Conservation (phyloP, 495 filamentous ascomycete genomes). For the Penicillium turbatum region DNA sequence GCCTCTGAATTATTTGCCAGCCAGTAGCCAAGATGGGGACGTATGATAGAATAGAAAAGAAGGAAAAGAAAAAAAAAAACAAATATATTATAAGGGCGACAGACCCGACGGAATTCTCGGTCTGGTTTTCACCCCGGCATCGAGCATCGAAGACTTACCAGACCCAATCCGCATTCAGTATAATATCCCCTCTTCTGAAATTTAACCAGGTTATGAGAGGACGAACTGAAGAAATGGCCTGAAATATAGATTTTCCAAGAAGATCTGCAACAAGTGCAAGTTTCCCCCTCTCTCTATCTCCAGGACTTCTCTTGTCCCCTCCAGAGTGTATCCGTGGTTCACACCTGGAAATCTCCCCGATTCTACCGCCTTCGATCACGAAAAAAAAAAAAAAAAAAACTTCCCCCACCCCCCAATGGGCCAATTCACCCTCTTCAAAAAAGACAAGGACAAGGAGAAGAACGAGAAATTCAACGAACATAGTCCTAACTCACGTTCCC, state of each 20-base stretch:
- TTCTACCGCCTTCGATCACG: conserved; percentile 47
- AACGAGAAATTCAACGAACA: conserved; percentile 16
- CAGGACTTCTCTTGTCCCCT: no score
- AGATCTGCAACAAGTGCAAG: no score
- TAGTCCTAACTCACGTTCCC: conserved; percentile 12
- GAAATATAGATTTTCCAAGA: neutral
- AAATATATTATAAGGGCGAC: conserved; percentile 7
- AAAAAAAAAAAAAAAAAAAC: conserved; percentile 28
- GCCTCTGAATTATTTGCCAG: conserved; percentile 28
- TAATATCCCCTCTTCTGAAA: no score
- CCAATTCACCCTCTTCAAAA: conserved; percentile 37
- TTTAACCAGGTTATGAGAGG: no score
- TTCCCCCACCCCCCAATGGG: conserved; percentile 26
- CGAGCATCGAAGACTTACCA: neutral
- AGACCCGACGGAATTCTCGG: neutral
- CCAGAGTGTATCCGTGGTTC: no score
- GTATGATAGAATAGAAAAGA: conserved; percentile 2
- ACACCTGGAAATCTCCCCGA: conserved; percentile 42
- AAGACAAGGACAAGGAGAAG: conserved; percentile 36
- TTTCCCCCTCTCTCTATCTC: no score
- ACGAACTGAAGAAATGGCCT: no score
- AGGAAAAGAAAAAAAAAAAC: neutral
- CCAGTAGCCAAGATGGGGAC: conserved; percentile 18
- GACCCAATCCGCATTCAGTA: neutral
- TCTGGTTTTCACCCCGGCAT: neutral